Percentiles rank a stretch among this genome's conserved stretches.
Conservation (phyloP, 116 monocot species). For the Phalaenopsis hybrid region DNA sequence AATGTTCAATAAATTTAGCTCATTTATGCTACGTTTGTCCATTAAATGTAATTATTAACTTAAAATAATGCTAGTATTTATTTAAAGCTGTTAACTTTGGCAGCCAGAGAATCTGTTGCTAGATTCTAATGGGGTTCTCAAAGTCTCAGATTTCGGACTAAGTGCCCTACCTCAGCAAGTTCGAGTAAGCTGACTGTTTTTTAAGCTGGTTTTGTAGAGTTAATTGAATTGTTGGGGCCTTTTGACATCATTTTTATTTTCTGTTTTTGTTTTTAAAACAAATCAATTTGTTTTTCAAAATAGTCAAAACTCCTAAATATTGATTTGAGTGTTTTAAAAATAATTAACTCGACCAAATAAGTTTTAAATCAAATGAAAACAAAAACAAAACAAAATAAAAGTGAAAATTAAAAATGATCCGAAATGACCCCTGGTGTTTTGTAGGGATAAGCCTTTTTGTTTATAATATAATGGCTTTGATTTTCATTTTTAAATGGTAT, state of each 20-base stretch:
- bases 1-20: background rate
- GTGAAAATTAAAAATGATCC: too few species aligned
- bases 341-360: too few species aligned
- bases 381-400: too few species aligned
- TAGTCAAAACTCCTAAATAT: too few species aligned
- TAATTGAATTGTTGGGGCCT: background rate
- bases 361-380: too few species aligned
- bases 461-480: background rate
- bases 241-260: too few species aligned
- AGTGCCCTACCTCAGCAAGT: slow-evolving; percentile 90
- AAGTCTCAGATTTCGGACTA: slow-evolving; percentile 88
- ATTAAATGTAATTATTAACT: background rate
- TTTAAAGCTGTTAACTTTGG: background rate
- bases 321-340: too few species aligned
- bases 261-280: too few species aligned
- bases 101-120: slow-evolving; percentile 84
- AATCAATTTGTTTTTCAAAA: too few species aligned
- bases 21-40: background rate
- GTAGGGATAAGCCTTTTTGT: background rate
- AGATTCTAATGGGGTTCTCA: slow-evolving; percentile 57
- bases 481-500: background rate
- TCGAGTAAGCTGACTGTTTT: slow-evolving; percentile 38
- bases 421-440: background rate
- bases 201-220: background rate
- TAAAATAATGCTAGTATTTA: background rate